Percentiles rank a stretch among this genome's conserved stretches.
These are phyloP conservation scores for Acorus gramineus DNA, from an alignment of 106 monocot genomes.

Conservation along the genomic window DNA sequence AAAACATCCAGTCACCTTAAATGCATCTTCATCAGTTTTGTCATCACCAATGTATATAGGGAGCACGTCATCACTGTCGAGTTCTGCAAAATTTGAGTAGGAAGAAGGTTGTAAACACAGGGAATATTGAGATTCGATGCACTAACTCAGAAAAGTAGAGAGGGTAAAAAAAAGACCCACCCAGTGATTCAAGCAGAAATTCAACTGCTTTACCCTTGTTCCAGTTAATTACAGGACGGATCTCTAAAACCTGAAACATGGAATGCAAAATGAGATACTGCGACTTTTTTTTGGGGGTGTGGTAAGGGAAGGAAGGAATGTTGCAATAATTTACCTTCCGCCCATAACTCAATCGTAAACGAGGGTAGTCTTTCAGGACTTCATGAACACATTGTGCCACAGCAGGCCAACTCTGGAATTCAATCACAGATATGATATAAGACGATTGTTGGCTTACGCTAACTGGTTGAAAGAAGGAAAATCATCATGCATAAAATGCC, in stretches of 20 bases:
- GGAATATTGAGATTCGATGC: no score
- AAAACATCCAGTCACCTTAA: conserved; percentile 26
- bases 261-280: not conserved
- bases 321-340: conserved; percentile 49
- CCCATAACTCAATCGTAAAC: conserved; percentile 57
- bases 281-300: no score
- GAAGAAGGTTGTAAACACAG: no score
- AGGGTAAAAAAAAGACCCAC: no score
- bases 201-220: conserved; percentile 89
- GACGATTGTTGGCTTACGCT: not conserved
- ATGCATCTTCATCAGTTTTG: conserved; percentile 83
- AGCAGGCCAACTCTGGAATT: conserved; percentile 43
- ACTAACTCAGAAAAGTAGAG: no score
- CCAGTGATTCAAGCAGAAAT: conserved; percentile 77
- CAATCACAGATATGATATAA: no score
- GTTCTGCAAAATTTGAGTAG: conserved; percentile 12
- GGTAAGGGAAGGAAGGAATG: not conserved
- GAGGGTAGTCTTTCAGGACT: conserved; percentile 53
- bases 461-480: not conserved
- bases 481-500: not conserved
- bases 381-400: conserved; percentile 49
- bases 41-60: conserved; percentile 83
- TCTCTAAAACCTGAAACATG: conserved; percentile 65
- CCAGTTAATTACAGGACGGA: conserved; percentile 83
- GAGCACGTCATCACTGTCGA: conserved; percentile 40